Conservation (phyloP, 2,329 filamentous ascomycete species). For the Aspergillus uvarum region DNA sequence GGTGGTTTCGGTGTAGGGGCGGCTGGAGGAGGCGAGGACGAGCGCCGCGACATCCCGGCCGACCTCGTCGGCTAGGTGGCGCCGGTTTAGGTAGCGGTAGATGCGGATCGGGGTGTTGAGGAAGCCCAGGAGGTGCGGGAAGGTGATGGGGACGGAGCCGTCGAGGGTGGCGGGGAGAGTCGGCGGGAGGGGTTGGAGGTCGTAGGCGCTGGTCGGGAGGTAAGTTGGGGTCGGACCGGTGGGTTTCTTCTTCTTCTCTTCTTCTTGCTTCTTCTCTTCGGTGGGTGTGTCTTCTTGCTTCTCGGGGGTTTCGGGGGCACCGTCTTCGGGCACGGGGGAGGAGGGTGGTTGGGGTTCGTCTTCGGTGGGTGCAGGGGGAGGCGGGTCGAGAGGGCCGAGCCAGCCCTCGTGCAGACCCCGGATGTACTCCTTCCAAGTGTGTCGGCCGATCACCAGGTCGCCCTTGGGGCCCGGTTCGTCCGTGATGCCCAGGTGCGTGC, state of each 20-base stretch:
- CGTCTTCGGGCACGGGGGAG: too few species aligned
- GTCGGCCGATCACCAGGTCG: conserved; percentile 83
- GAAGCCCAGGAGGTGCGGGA: conserved; percentile 92
- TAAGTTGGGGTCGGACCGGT: conserved; percentile 67
- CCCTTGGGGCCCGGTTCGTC: conserved; percentile 74
- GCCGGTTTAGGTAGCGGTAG: conserved; percentile 80
- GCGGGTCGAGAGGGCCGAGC: conserved; percentile 73
- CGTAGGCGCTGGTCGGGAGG: conserved; percentile 71
- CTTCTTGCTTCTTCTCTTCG: conserved; percentile 46
- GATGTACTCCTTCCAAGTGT: conserved; percentile 97
- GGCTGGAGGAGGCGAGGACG: conserved; percentile 59
- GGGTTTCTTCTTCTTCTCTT: conserved; percentile 50
- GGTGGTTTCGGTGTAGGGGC: conserved; percentile 41
- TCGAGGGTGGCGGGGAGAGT: conserved; percentile 69
- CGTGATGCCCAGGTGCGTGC: conserved; percentile 65
- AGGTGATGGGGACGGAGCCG: conserved; percentile 69
- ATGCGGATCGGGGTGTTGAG: conserved; percentile 83
- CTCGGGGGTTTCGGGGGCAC: too few species aligned
- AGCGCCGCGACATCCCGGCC: conserved; percentile 84
- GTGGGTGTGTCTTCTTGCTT: conserved; percentile 52
- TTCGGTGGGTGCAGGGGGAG: conserved; percentile 22
- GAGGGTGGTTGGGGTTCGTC: conserved; percentile 25
- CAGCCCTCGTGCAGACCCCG: conserved; percentile 93
- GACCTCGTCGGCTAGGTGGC: conserved; percentile 80
- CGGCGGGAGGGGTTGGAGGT: conserved; percentile 61